Evolutionary conservation across 139 green algal species (phyloP), one percentile per base, ranked within the genome.

Genomic region (Zygnema cylindricum): DNA sequence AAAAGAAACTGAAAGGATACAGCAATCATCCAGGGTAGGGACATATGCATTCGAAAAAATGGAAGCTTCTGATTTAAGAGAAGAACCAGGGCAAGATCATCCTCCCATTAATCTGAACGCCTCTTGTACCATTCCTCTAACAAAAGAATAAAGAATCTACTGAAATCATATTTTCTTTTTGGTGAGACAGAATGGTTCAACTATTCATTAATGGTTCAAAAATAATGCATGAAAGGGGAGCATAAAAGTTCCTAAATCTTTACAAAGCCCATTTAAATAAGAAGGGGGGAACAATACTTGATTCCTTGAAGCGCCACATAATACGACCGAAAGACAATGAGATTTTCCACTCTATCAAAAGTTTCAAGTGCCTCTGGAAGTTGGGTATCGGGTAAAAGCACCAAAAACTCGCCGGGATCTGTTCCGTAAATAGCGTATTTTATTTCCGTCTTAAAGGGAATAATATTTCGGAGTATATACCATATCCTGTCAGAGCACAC

Each of bases 301-400:
- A 87, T 81, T n/a, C 82, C 82, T 32, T 87, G 54, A 23, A 87
- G 54, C 32, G 21, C 82, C 38, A 82, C 42, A 71, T 87, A 87
- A 21, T 81, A 42, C 63, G 82, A 41, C 54, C 55, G 55, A 21
- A 41, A 76, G 55, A n/a, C 40, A 55, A 87, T 87, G 42, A 87
- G 23, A 11, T 82, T 7, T 41, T 83, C 63, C 2, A 87, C n/a
- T 1, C 33, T 2, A 41, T n/a, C n/a, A n/a, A 82, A 82, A 43
- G 43, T 11, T 41, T 79, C 11, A 7, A 43, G 36, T 7, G 38
- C 36, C 11, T 79, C 71, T 7, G 36, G 71, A 7, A 79, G 71
- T 16, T 79, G 36, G 7, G 1, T 1, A 30, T 0, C 63, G 54
- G 39, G 69, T 54, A 63, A 41, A 39, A 25, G 78, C 78, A 40